These are phyloP conservation scores for Protomyces arabidopsidicola DNA, from an alignment of 1,139 yeast genomes.

Conservation along the genomic window DNA sequence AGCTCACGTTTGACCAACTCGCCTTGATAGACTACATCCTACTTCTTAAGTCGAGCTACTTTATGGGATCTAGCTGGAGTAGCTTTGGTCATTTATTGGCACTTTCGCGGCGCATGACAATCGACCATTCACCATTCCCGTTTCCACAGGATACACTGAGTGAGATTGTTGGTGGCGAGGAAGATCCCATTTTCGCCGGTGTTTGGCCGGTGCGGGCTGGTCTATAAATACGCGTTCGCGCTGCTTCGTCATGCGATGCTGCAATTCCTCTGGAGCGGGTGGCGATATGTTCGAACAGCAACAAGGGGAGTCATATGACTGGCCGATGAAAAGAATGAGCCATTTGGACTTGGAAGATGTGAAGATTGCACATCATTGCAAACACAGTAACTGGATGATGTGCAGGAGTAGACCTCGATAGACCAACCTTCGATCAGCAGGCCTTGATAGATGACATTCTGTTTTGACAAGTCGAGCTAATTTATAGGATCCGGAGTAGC, in stretches of 20 bases:
- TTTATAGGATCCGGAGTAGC: no score
- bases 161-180: not conserved
- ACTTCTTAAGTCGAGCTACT: not conserved
- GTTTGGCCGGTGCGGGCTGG: not conserved
- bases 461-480: no score
- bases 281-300: no score
- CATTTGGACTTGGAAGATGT: no score
- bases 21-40: slow-evolving; percentile 13
- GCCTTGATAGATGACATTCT: no score
- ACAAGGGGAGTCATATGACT: no score
- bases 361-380: no score
- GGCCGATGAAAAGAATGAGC: no score
- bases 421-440: no score
- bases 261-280: no score
- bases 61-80: not conserved
- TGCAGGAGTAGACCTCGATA: no score
- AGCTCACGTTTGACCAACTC: slow-evolving; percentile 7
- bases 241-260: not conserved
- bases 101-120: not conserved
- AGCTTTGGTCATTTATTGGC: not conserved
- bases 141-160: not conserved
- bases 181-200: not conserved
- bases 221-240: not conserved
- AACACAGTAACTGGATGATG: no score
- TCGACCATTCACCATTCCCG: not conserved